Conservation (phyloP, 2,329 filamentous ascomycete genomes). For the Aspergillus uvarum region DNA sequence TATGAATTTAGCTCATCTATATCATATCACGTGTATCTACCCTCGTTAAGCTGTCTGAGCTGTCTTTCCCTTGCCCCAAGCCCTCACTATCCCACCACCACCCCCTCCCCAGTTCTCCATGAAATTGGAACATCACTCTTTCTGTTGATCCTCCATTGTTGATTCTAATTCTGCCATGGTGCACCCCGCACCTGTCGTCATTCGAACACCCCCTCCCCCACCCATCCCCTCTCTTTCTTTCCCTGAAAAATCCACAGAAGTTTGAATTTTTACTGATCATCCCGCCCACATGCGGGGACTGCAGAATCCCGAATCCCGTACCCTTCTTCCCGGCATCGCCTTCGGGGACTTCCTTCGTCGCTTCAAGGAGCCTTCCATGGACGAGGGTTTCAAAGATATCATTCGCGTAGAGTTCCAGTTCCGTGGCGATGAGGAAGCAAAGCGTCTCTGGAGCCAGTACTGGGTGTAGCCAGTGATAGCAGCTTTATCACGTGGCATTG, state of each 20-base stretch:
- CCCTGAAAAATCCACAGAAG: background rate
- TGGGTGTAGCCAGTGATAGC: conserved; percentile 55
- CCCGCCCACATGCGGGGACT: background rate
- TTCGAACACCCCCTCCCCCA: background rate
- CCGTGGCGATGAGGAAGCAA: conserved; percentile 66
- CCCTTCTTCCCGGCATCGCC: conserved; percentile 72
- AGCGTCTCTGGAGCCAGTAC: conserved; percentile 70
- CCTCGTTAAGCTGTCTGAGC: background rate
- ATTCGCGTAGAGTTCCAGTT: conserved; percentile 73
- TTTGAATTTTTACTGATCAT: background rate
- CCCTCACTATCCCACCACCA: background rate
- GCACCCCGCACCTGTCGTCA: background rate
- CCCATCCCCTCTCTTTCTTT: background rate
- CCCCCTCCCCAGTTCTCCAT: background rate
- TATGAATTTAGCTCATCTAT: background rate
- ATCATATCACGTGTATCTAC: background rate
- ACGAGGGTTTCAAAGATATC: conserved; percentile 84
- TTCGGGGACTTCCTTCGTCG: conserved; percentile 73
- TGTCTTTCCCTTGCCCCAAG: background rate
- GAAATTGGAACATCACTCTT: background rate
- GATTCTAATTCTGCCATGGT: background rate
- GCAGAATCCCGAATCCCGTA: conserved; percentile 75
- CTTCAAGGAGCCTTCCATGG: conserved; percentile 67
- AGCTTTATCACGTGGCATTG: background rate
- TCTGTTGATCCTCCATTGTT: background rate